Base-by-base conservation (phyloP, 2,329 filamentous ascomycete genomes). In the Dactylellina parvicollis region DNA sequence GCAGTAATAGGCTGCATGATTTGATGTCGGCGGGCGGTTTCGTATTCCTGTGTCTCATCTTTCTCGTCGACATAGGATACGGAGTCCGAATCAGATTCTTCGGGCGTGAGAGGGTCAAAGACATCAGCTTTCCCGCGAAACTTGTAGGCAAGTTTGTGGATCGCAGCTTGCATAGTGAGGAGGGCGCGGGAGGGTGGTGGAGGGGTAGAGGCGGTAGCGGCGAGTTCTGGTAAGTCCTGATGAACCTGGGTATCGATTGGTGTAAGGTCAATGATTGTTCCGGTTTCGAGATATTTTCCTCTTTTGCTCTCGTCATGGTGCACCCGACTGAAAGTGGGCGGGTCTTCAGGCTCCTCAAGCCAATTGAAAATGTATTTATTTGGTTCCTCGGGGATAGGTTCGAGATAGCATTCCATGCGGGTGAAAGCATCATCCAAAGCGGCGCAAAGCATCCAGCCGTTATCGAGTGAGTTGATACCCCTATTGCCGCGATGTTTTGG, bases 341-440 rank as follows among this genome's bases (percentile, higher is more conserved):
- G 52, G n/a, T 65, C 66, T n/a, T 50, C 55, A 28, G 59, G 59
- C 9, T 65, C 67, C 34, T 72, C 52, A 3, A 72, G 54, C 67
- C 67, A 72, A 16, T 72, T 64, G 46, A 72, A 72, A 3, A 55
- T 44, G 18, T 72, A 72, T 26, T 72, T 72, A 24, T 72, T 38
- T 1, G 67, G 67, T 7, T 72, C 67, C 8, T 72, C 52, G 14
- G 67, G 59, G 3, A 72, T 55, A 4, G 67, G 67, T 26, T 72
- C 67, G 26, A 72, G 67, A 20, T 72, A 72, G 36, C 67, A 72
- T 32, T 65, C 42, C 67, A 72, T 72, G 12, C 59, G 50, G 18
- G 56, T 40, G 44, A 72, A 72, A 9, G 52, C 59, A 10, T 64
- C 67, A 38, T 72, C 67, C 34, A 72, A 36, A 46, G 65, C 46